Conservation (phyloP, 2,329 filamentous ascomycete species). For the Aspergillus ustus region DNA sequence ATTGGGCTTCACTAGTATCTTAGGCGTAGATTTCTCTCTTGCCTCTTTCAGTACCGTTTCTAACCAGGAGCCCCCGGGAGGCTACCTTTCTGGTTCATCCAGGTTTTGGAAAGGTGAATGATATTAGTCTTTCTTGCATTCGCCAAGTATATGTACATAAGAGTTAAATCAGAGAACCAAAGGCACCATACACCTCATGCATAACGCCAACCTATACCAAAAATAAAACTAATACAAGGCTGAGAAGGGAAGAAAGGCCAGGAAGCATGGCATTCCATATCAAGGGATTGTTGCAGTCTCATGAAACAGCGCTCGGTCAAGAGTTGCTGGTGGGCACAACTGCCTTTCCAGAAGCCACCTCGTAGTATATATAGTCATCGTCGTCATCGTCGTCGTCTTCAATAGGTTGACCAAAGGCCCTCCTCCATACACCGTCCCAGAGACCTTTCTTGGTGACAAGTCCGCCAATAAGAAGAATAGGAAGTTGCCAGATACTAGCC, state of each 20-base stretch:
- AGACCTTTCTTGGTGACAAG: conserved; percentile 93
- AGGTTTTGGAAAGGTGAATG: neutral
- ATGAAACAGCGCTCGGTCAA: conserved; percentile 4
- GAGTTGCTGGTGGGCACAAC: conserved; percentile 4
- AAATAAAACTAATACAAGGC: conserved; percentile 24
- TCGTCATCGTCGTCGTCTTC: conserved; percentile 61
- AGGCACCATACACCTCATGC: conserved; percentile 17
- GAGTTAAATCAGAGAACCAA: conserved; percentile 3
- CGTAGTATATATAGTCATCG: conserved; percentile 61
- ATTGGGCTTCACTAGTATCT: too few relatives aligned
- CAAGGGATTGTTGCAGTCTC: neutral
- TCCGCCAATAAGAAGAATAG: conserved; percentile 84
- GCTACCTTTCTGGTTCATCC: neutral
- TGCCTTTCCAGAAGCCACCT: conserved; percentile 39
- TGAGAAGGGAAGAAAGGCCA: conserved; percentile 14
- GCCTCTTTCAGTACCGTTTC: too few relatives aligned
- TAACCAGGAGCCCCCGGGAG: neutral
- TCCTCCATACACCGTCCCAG: conserved; percentile 80
- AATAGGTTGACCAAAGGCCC: conserved; percentile 63
- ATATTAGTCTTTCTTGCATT: neutral
- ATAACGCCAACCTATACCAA: conserved; percentile 21
- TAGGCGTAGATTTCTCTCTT: too few relatives aligned
- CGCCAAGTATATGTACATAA: conserved; percentile 6
- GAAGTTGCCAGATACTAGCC: conserved; percentile 97
- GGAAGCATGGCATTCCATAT: neutral